A percentile compares a stretch with the other conserved stretches of the same genome.
phyloP scores from a whole-genome alignment of 345 rosid species.

The Gossypium raimondii region DNA sequence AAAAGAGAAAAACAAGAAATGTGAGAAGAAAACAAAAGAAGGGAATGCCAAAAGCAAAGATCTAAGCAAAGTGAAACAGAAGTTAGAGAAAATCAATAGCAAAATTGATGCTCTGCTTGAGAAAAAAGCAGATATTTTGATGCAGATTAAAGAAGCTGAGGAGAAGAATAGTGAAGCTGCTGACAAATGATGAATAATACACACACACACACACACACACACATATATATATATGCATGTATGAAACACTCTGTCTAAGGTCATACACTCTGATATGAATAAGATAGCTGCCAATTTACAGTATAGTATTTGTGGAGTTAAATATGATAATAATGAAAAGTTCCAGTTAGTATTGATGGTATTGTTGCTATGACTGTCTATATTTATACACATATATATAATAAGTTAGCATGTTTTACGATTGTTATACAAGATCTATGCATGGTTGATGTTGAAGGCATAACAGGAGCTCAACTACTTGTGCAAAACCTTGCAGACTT shows the following conservation, averaged over 20 bases:
- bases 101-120: constrained; percentile 47
- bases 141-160: constrained; percentile 59
- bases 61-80: constrained; percentile 41
- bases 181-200: neutral
- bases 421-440: too few relatives aligned
- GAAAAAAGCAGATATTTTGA: constrained; percentile 43
- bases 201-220: too few relatives aligned
- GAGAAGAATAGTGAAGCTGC: constrained; percentile 12
- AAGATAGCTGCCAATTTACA: neutral
- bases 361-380: neutral
- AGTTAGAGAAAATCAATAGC: constrained; percentile 51
- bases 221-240: too few relatives aligned
- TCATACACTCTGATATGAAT: neutral
- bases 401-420: too few relatives aligned
- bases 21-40: constrained; percentile 46
- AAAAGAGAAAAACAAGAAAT: constrained; percentile 31
- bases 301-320: neutral
- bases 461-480: too few relatives aligned
- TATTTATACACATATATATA: too few relatives aligned
- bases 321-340: neutral
- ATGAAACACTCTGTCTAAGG: too few relatives aligned
- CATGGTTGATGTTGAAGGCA: too few relatives aligned
- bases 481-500: too few relatives aligned
- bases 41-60: constrained; percentile 43
- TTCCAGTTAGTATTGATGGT: neutral